Conservation (phyloP, 2,329 filamentous ascomycete species). For the Aureobasidium uvarum region DNA sequence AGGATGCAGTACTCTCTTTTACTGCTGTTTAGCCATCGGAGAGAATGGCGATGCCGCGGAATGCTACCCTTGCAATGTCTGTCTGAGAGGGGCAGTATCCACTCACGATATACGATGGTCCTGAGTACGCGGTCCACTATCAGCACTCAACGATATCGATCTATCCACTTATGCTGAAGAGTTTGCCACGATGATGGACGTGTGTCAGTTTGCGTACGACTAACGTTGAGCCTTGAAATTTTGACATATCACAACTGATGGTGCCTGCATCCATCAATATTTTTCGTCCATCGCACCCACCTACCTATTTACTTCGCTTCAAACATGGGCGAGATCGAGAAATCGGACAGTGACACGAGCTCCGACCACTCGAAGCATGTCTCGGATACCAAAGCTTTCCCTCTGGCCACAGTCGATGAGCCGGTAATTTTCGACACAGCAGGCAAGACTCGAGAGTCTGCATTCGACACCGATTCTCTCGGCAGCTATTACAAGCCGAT, state of each 20-base stretch:
- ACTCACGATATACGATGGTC: not conserved
- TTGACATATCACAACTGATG: not conserved
- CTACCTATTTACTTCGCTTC: not conserved
- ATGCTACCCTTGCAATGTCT: not conserved
- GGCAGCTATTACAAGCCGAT: slow-evolving; percentile 51
- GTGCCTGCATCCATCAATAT: not conserved
- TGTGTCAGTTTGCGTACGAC: not conserved
- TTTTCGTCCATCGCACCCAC: not conserved
- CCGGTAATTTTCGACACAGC: slow-evolving; percentile 30
- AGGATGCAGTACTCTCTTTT: not conserved
- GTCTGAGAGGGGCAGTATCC: not conserved
- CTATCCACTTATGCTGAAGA: not conserved
- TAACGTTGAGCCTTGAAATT: not conserved
- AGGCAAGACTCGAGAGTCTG: slow-evolving; percentile 31
- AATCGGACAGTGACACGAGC: slow-evolving; percentile 10
- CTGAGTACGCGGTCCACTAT: slow-evolving; percentile 16
- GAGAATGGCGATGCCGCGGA: slow-evolving; percentile 14
- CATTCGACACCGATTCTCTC: slow-evolving; percentile 42
- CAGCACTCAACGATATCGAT: slow-evolving; percentile 4
- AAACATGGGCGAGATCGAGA: not conserved
- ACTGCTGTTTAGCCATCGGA: not conserved
- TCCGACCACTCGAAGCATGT: slow-evolving; percentile 15
- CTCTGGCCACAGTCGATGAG: slow-evolving; percentile 29
- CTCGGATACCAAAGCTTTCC: slow-evolving; percentile 28
- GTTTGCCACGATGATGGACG: not conserved